Evolutionary conservation across 202 grass and related monocot genomes (phyloP).

Genomic region (Schoenoplectus triqueter): DNA sequence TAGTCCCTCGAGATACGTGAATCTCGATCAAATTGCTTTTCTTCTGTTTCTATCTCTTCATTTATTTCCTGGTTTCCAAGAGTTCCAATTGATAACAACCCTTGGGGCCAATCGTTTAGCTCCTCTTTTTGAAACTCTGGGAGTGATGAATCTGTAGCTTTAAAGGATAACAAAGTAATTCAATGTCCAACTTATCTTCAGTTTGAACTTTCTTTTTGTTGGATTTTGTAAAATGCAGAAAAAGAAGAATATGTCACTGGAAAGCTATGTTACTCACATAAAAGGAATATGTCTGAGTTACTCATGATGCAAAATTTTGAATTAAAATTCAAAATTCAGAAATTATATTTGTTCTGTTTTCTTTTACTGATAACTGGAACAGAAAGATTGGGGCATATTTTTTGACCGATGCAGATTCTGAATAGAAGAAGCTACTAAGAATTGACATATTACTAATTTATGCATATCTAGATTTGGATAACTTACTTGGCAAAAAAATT

Average conservation of each 20-base stretch:
- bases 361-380: not conserved
- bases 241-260: conserved; percentile 6
- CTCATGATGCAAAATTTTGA: not conserved
- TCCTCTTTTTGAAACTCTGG: conserved; percentile 40
- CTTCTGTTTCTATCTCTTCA: conserved; percentile 41
- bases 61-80: conserved; percentile 51
- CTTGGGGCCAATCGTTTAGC: conserved; percentile 34
- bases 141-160: conserved; percentile 35
- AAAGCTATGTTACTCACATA: not conserved
- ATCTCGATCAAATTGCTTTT: conserved; percentile 21
- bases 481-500: conserved; percentile 55
- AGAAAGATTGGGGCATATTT: not conserved
- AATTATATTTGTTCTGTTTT: not conserved
- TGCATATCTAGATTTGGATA: not conserved
- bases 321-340: not conserved
- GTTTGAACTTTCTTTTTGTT: not conserved
- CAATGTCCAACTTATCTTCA: not conserved
- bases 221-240: not conserved
- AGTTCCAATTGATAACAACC: conserved; percentile 74
- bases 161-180: conserved; percentile 5
- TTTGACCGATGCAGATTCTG: not conserved
- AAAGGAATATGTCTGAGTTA: not conserved
- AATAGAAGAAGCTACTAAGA: not conserved
- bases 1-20: conserved; percentile 10
- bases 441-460: not conserved